These are phyloP conservation scores for Macrophomina tecta DNA, from an alignment of 2,329 filamentous ascomycete species.

Conservation along the genomic window DNA sequence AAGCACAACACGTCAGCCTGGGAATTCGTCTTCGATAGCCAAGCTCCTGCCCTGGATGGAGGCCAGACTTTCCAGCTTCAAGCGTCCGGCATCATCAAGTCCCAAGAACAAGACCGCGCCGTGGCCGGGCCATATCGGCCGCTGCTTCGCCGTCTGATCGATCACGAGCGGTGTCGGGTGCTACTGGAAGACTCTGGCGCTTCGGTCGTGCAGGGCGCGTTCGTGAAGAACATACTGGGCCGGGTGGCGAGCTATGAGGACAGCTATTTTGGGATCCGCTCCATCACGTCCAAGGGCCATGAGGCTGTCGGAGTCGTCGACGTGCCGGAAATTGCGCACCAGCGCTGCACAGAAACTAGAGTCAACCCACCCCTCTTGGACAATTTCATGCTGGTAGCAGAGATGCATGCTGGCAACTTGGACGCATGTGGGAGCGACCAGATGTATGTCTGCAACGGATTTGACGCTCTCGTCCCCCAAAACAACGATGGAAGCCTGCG, in stretches of 20 bases:
- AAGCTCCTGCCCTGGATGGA: background rate
- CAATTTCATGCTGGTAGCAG: background rate
- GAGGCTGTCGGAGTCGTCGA: background rate
- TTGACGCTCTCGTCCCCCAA: background rate
- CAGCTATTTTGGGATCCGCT: conserved; percentile 1
- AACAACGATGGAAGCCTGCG: background rate
- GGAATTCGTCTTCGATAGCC: conserved; percentile 5
- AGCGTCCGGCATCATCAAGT: background rate
- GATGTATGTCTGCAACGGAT: background rate
- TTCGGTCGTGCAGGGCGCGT: background rate
- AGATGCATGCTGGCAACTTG: background rate
- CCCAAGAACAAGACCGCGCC: background rate
- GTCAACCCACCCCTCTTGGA: background rate
- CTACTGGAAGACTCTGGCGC: background rate
- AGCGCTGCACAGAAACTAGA: background rate
- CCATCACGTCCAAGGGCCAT: background rate
- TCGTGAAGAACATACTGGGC: conserved; percentile 1
- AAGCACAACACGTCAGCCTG: background rate
- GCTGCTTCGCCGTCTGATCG: background rate
- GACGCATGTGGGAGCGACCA: background rate
- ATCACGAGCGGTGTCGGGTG: background rate
- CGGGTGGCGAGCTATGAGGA: background rate
- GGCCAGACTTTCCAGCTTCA: conserved; percentile 1
- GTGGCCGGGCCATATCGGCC: background rate
- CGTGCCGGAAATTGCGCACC: background rate